Base-by-base conservation (phyloP, 768 basidiomycete genomes). In the Stropharia rugosoannulata region DNA sequence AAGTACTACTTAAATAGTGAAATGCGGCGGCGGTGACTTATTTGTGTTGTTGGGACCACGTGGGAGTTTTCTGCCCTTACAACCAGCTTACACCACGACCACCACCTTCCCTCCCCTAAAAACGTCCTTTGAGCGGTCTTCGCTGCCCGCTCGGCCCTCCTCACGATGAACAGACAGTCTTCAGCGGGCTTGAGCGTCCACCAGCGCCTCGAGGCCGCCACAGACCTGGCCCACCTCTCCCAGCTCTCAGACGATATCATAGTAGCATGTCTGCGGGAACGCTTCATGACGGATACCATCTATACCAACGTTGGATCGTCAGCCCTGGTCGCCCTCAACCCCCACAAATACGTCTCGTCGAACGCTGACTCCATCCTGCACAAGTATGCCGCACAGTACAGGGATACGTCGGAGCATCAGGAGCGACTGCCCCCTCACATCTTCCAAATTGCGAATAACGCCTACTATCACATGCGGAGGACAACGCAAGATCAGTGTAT, bases 391-490 rank as follows among this genome's bases (percentile, higher is more conserved):
- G 79, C 87, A 16, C 88, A 95, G 64, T 93, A 95, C 66, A 81
- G 92, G 41, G 85, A 92, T 64, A 86, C 89, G 5, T 74, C 80
- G 9, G 80, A 81, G 48, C 80, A 82, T 62, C 86, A 83, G 69
- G 75, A 78, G 49, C 69, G 71, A 8, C 76, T 86, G 2, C 82
- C 86, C 35, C 96, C 96, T 1, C 96, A 99, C 65, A 85, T 98
- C 41, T 98, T 97, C 69, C 89, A 95, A 65, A 78, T 93, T 45
- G 91, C 93, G 5, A 88, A 93, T 63, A 89, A 91, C 72, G 87
- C 93, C 4, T 98, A 95, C 73, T 98, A 95, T 69, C 93, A 98
- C 71, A 96, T 98, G 95, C 80, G 86, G 48, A 79, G 96, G 62
- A 99, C 96, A 0, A 81, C 85, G 1, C 93, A 96, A 76, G 96